Percentiles rank a stretch among this genome's conserved stretches.
These are phyloP conservation scores for Dictyostelium purpureum DNA, from an alignment of 78 protist species.

Conservation along the genomic window DNA sequence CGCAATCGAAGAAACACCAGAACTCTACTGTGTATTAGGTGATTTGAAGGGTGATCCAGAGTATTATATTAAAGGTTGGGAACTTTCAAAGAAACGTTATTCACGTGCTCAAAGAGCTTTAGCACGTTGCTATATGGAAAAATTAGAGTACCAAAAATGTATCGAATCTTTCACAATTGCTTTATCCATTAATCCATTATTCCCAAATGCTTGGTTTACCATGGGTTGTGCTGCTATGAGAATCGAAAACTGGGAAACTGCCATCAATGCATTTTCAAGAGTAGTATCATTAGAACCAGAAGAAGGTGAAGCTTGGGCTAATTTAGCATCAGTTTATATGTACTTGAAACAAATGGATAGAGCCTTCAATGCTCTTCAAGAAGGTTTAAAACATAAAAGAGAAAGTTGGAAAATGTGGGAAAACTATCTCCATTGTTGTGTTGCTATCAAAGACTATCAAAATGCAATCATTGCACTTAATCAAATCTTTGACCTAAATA, in stretches of 20 bases:
- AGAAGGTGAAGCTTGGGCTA: constrained; percentile 86
- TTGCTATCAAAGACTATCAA: constrained; percentile 55
- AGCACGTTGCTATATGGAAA: constrained; percentile 26
- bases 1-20: constrained; percentile 61
- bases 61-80: constrained; percentile 77
- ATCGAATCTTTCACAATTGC: constrained; percentile 49
- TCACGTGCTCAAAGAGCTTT: constrained; percentile 82
- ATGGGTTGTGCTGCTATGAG: constrained; percentile 84
- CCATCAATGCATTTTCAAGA: constrained; percentile 53
- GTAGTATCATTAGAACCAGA: constrained; percentile 77
- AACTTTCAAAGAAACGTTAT: constrained; percentile 46
- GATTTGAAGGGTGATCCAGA: constrained; percentile 64
- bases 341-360: constrained; percentile 31
- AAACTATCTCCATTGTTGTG: constrained; percentile 74
- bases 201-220: constrained; percentile 84
- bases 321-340: constrained; percentile 83
- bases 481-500: constrained; percentile 45
- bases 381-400: constrained; percentile 61
- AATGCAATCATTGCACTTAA: neutral
- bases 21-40: constrained; percentile 80
- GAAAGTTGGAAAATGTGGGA: constrained; percentile 92
- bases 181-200: constrained; percentile 77
- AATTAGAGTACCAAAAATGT: constrained; percentile 25
- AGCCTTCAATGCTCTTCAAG: constrained; percentile 64
- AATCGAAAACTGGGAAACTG: constrained; percentile 66